Evolutionary conservation across 2,329 filamentous ascomycete genomes (phyloP).

Genomic region (Purpureocillium takamizusanense): DNA sequence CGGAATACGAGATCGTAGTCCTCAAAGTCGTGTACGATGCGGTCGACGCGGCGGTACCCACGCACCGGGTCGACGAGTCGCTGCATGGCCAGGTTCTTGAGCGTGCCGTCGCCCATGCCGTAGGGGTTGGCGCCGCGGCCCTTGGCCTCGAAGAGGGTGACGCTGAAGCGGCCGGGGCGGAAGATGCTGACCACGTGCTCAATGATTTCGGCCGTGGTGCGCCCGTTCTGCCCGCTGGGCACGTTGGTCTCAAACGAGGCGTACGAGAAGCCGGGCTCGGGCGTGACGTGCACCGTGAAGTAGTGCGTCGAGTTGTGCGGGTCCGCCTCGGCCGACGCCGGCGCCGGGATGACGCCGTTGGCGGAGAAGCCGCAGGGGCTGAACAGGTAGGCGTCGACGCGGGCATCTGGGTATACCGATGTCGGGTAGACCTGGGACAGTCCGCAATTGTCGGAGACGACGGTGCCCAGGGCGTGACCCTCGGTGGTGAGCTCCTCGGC

Average conservation of each 20-base stretch:
- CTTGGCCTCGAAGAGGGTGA: conserved; percentile 94
- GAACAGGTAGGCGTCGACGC: conserved; percentile 93
- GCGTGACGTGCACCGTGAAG: conserved; percentile 97
- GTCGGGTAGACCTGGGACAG: conserved; percentile 83
- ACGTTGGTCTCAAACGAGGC: conserved; percentile 98
- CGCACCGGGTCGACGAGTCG: conserved; percentile 65
- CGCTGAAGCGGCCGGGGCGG: conserved; percentile 93
- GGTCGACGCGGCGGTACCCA: conserved; percentile 83
- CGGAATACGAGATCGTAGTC: conserved; percentile 95
- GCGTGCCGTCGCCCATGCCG: conserved; percentile 30
- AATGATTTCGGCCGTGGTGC: conserved; percentile 82
- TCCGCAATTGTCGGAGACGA: conserved; percentile 85
- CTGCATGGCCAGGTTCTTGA: conserved; percentile 28
- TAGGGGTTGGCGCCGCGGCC: conserved; percentile 34
- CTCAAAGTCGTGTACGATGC: conserved; percentile 94
- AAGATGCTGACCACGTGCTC: conserved; percentile 94
- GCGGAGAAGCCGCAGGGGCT: conserved; percentile 95
- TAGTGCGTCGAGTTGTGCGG: conserved; percentile 61
- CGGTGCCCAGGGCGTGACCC: conserved; percentile 84
- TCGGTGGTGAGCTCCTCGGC: conserved; percentile 78
- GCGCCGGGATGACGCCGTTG: conserved; percentile 86
- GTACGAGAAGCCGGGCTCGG: conserved; percentile 93
- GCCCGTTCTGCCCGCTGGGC: conserved; percentile 76
- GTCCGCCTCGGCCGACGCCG: conserved; percentile 30
- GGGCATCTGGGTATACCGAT: conserved; percentile 80